A percentile compares a stretch with the other conserved stretches of the same genome.
These are phyloP conservation scores for Podospora pseudocomata DNA, from an alignment of 495 filamentous ascomycete species.

Conservation along the genomic window DNA sequence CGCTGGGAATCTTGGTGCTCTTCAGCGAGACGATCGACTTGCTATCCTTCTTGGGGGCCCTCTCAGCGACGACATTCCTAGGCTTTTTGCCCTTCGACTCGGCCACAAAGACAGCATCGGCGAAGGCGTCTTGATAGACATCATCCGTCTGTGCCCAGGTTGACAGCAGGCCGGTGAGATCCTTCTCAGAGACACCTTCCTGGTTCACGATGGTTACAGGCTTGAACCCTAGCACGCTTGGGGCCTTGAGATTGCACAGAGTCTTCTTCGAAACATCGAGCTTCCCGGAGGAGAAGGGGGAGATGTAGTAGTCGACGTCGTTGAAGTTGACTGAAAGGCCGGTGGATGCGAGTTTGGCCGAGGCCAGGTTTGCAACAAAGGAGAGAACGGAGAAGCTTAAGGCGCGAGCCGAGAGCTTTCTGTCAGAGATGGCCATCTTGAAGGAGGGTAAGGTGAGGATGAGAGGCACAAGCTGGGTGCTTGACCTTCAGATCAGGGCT, in stretches of 20 bases:
- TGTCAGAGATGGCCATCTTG: conserved; percentile 7
- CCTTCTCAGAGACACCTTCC: conserved; percentile 18
- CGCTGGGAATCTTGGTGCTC: conserved; percentile 34
- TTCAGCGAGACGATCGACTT: conserved; percentile 23
- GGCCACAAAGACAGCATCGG: conserved; percentile 28
- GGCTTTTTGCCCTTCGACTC: conserved; percentile 13
- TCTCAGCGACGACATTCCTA: conserved; percentile 7
- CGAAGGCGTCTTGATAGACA: conserved; percentile 41
- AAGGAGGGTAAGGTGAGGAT: not conserved
- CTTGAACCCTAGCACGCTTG: conserved; percentile 26
- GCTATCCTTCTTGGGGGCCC: conserved; percentile 8
- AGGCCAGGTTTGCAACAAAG: conserved; percentile 12
- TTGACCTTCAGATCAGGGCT: too few species aligned
- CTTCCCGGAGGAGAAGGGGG: conserved; percentile 28
- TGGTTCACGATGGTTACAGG: conserved; percentile 42
- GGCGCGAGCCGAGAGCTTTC: conserved; percentile 9
- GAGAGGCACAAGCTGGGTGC: not conserved
- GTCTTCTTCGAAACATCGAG: conserved; percentile 13
- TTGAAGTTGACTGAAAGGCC: conserved; percentile 42
- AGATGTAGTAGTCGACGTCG: conserved; percentile 43
- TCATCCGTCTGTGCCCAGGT: conserved; percentile 38
- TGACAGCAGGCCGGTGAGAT: conserved; percentile 27
- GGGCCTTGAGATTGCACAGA: not conserved
- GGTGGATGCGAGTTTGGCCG: conserved; percentile 28
- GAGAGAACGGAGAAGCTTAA: conserved; percentile 16